Conservation (phyloP, 108 stramenopile genomes). For the Fistulifera solaris region DNA sequence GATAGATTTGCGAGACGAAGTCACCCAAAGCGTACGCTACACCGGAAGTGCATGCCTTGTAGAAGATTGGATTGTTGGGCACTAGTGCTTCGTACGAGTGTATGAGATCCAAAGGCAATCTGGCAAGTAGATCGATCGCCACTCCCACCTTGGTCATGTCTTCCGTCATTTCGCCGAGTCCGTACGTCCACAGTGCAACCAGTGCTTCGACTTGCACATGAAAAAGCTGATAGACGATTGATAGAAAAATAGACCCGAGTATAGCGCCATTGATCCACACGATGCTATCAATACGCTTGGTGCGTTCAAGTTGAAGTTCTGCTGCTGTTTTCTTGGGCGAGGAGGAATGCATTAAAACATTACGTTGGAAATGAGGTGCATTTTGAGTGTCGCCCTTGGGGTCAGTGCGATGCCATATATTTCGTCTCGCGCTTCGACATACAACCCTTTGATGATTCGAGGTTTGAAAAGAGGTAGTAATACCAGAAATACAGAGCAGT, state of each 20-base stretch:
- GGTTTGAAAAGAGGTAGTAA: no score
- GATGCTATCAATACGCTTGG: no score
- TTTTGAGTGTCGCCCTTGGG: no score
- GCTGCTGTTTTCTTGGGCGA: no score
- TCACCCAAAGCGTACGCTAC: constrained; percentile 63
- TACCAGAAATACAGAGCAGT: no score
- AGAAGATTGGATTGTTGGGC: constrained; percentile 21
- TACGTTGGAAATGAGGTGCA: no score
- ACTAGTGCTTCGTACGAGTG: constrained; percentile 22
- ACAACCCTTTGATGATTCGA: no score
- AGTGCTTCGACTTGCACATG: constrained; percentile 6
- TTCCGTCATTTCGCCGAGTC: not conserved
- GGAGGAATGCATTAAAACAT: no score
- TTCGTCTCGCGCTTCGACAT: no score
- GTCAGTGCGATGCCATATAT: no score
- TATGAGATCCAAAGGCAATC: constrained; percentile 39
- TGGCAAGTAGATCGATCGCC: constrained; percentile 23
- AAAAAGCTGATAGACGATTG: constrained; percentile 6
- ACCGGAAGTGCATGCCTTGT: constrained; percentile 40
- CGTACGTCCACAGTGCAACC: constrained; percentile 8
- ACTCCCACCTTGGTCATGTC: constrained; percentile 8
- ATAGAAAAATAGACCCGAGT: not conserved
- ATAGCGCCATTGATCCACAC: constrained; percentile 5
- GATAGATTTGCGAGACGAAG: constrained; percentile 40
- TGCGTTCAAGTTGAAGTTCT: no score